Evolutionary conservation across 75 land plant genomes (phyloP), one percentile per base, ranked within the genome.

Genomic region (Picea glauca): DNA sequence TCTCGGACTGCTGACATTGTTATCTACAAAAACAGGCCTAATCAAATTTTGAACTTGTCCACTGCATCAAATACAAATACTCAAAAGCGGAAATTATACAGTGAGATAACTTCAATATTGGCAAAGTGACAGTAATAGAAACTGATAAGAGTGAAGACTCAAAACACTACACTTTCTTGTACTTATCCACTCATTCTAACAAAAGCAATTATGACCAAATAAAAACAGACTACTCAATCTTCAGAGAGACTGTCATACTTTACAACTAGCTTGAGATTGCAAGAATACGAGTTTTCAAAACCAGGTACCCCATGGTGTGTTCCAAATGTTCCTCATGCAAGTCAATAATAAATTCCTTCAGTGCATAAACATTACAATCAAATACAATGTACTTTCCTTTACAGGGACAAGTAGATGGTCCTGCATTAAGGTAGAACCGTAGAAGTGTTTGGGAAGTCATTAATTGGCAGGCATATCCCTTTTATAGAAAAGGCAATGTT

Each of bases 1-100:
- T 96, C 98, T 80, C 99, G 85, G 33, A 96, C 90, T 38, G 99
- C 99, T 32, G 99, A 96, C 94, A 96, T 96, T 15, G 97, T 96
- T 67, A 96, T 96, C 99, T 94, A 85, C 80, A 79, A 46, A 68
- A 85, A 77, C 23, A 58, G 15, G 26, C 54, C 21, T 58, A 35
- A 35, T 17, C 70, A 66, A 33, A 15, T 33, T 59, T 75, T 75
- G 67, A 60, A 75, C 31, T 31, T 58, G 13, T 17, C 32, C 76
- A 60, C 14, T 23, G 62, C 33, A 75, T 21, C 31, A 50, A 58
- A 58, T 50, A 75, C 13, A 75, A 20, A n/a, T 13, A 59, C 76
- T 33, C n/a, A 66, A 66, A 66, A 66, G 40, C 40, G 14, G 40
- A 66, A 35, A 66, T 66, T 32, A 33, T 15, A 33, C 20, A 66